phyloP scores from a whole-genome alignment of 1,284 basidiomycete species.

The Inonotus obliquus region DNA sequence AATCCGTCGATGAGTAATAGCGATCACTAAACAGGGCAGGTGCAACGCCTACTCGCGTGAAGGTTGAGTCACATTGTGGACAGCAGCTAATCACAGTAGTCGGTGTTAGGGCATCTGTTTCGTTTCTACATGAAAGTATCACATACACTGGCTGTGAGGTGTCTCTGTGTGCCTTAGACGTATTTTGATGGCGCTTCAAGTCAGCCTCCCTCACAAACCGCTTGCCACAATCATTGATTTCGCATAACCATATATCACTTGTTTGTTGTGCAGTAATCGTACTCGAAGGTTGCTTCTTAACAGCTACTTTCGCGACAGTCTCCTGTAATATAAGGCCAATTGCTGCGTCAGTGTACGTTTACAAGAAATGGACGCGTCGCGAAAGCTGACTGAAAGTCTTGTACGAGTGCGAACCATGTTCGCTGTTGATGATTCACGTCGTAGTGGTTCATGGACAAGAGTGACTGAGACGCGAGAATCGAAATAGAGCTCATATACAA shows the following conservation, averaged over 20 bases:
- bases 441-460: background rate
- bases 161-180: conserved; percentile 64
- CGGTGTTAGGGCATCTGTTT: conserved; percentile 16
- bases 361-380: background rate
- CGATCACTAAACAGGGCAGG: background rate
- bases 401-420: conserved; percentile 29
- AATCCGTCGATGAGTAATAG: conserved; percentile 17
- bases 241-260: conserved; percentile 65
- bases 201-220: conserved; percentile 75
- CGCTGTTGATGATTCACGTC: background rate
- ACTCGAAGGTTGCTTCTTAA: conserved; percentile 7
- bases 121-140: conserved; percentile 7
- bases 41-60: conserved; percentile 57
- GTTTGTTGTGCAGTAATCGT: conserved; percentile 30
- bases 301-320: conserved; percentile 8
- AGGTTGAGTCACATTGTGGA: conserved; percentile 71
- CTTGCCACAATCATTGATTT: conserved; percentile 71
- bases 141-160: conserved; percentile 51
- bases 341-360: background rate
- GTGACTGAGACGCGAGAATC: background rate
- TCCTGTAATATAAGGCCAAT: background rate
- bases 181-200: conserved; percentile 71
- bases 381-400: conserved; percentile 28
- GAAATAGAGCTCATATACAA: background rate
- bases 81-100: conserved; percentile 47